Evolutionary conservation across 2,329 filamentous ascomycete species (phyloP).

Genomic region (Penicillium sp.): DNA sequence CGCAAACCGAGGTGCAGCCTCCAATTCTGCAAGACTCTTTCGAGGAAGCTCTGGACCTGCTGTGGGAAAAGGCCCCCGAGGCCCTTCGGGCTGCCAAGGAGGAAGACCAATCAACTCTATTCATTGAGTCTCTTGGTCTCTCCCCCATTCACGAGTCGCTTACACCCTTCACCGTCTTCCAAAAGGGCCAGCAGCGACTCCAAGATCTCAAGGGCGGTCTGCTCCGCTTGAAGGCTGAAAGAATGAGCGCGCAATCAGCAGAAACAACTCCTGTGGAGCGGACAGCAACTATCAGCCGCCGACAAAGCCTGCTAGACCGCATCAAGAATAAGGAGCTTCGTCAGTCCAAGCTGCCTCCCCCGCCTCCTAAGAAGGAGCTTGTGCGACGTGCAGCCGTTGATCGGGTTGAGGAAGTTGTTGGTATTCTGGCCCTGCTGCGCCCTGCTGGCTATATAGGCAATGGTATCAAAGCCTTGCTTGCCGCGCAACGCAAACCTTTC

Average conservation of each 20-base stretch:
- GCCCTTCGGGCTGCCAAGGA: conserved; percentile 36
- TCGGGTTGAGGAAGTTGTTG: conserved; percentile 66
- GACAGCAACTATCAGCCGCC: conserved; percentile 34
- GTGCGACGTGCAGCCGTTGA: conserved; percentile 65
- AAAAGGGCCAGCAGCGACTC: conserved; percentile 42
- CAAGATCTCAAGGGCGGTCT: conserved; percentile 43
- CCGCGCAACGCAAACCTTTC: conserved; percentile 60
- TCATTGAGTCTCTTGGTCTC: conserved; percentile 34
- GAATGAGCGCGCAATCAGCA: conserved; percentile 24
- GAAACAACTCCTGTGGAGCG: conserved; percentile 25
- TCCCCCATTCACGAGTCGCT: conserved; percentile 40
- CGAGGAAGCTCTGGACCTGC: conserved; percentile 42
- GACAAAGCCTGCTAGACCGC: conserved; percentile 70
- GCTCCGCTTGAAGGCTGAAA: conserved; percentile 39
- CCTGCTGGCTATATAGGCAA: conserved; percentile 36
- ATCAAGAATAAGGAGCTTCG: conserved; percentile 66
- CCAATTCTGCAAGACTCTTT: conserved; percentile 51
- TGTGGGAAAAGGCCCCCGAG: conserved; percentile 35
- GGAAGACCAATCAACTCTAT: conserved; percentile 35
- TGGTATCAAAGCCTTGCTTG: conserved; percentile 30
- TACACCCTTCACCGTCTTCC: conserved; percentile 34
- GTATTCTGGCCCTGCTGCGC: conserved; percentile 64
- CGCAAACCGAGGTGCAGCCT: conserved; percentile 37
- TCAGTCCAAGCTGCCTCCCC: conserved; percentile 48
- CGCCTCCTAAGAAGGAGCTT: conserved; percentile 55